Percentiles rank a stretch among this genome's conserved stretches.
Conservation (phyloP, 1,139 yeast genomes). For the Kazachstania sp. region DNA sequence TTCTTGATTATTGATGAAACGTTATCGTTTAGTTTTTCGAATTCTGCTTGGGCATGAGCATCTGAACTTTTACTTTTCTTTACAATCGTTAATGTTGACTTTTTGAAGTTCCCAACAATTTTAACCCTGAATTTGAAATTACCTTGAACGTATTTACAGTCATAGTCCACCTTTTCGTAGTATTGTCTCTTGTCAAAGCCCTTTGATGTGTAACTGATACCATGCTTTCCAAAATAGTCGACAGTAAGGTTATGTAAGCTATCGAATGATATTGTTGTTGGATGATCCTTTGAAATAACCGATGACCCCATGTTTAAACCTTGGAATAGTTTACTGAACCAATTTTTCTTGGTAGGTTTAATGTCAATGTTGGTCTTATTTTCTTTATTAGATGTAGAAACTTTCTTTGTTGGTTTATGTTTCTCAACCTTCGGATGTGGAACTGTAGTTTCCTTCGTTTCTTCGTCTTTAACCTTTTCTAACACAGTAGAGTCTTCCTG, state of each 20-base stretch:
- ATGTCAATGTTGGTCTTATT: neutral
- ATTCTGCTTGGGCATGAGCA: conserved; percentile 11
- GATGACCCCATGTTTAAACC: conserved; percentile 10
- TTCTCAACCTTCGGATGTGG: neutral
- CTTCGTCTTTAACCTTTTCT: neutral
- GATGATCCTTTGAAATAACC: conserved; percentile 14
- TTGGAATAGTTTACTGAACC: conserved; percentile 21
- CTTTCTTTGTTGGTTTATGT: neutral
- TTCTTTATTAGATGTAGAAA: neutral
- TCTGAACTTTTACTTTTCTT: conserved; percentile 11
- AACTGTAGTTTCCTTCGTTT: neutral
- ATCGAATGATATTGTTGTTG: conserved; percentile 22
- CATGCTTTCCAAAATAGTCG: conserved; percentile 21
- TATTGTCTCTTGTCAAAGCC: conserved; percentile 15
- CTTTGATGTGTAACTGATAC: conserved; percentile 23
- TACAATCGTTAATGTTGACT: conserved; percentile 15
- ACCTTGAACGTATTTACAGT: conserved; percentile 23
- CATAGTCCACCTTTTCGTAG: conserved; percentile 23
- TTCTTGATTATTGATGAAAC: conserved; percentile 15
- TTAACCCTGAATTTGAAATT: conserved; percentile 23
- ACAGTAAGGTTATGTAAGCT: conserved; percentile 23
- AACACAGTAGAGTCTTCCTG: neutral
- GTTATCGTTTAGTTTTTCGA: conserved; percentile 18
- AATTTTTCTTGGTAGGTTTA: conserved; percentile 7
- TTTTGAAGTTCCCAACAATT: conserved; percentile 9